These are phyloP conservation scores for Globisporangium cylindrosporum DNA, from an alignment of 352 stramenopile genomes.

Conservation along the genomic window DNA sequence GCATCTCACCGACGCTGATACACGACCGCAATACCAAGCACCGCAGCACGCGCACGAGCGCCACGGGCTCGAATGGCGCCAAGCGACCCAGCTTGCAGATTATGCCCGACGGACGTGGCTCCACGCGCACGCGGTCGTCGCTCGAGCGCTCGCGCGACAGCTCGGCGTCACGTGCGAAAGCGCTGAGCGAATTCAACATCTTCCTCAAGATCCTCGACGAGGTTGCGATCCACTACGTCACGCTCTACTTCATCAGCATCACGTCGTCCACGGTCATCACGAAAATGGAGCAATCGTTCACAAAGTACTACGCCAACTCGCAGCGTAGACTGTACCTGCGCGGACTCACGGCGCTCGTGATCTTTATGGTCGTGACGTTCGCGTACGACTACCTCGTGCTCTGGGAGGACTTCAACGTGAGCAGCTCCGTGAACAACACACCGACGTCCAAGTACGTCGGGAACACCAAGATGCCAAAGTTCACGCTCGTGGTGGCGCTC, in stretches of 20 bases:
- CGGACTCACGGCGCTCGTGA: slow-evolving; percentile 52
- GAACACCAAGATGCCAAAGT: slow-evolving; percentile 49
- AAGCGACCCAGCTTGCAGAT: slow-evolving; percentile 27
- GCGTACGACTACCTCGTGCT: slow-evolving; percentile 76
- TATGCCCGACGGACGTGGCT: slow-evolving; percentile 28
- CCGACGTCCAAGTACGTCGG: slow-evolving; percentile 26
- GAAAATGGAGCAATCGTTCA: slow-evolving; percentile 79
- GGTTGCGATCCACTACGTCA: slow-evolving; percentile 75
- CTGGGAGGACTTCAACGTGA: slow-evolving; percentile 47
- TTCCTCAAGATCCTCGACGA: slow-evolving; percentile 84
- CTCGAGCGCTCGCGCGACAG: slow-evolving; percentile 48
- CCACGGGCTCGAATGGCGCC: slow-evolving; percentile 24
- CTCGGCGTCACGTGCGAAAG: slow-evolving; percentile 45
- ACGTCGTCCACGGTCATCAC: slow-evolving; percentile 58
- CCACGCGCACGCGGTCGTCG: slow-evolving; percentile 26
- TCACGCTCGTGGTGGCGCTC: slow-evolving; percentile 62
- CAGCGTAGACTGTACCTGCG: slow-evolving; percentile 64
- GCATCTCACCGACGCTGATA: slow-evolving; percentile 36
- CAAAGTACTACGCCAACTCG: slow-evolving; percentile 74
- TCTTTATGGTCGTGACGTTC: slow-evolving; percentile 69
- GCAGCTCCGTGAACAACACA: slow-evolving; percentile 30
- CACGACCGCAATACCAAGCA: slow-evolving; percentile 20
- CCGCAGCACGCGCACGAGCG: slow-evolving; percentile 18
- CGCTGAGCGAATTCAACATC: slow-evolving; percentile 69
- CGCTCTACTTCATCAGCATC: slow-evolving; percentile 83